These are phyloP conservation scores for Geosiphon pyriformis DNA, from an alignment of 192 early-diverging fungal species.

Conservation along the genomic window DNA sequence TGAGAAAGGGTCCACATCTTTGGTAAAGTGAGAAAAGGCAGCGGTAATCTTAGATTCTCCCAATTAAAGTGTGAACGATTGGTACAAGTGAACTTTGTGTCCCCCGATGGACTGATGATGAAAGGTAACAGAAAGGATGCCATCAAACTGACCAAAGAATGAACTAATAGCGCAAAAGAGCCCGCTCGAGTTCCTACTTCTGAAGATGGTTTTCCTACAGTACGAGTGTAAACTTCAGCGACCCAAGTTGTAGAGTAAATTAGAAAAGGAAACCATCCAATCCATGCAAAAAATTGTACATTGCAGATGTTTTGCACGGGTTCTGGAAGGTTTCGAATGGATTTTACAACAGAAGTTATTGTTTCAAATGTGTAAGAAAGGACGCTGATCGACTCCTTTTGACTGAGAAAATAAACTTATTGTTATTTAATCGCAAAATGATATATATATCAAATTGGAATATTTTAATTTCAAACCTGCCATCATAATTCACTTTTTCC, in stretches of 20 bases:
- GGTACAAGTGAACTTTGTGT: neutral
- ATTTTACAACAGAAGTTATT: conserved; percentile 29
- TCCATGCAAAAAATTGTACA: conserved; percentile 95
- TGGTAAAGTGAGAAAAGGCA: conserved; percentile 34
- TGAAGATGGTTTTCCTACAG: conserved; percentile 1
- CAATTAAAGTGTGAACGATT: conserved; percentile 9
- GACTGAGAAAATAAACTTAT: too few relatives aligned
- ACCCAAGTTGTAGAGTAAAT: conserved; percentile 66
- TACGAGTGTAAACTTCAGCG: conserved; percentile 42
- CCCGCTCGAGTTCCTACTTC: conserved; percentile 63
- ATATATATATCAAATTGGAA: conserved; percentile 11
- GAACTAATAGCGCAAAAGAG: conserved; percentile 78
- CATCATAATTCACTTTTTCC: conserved; percentile 41
- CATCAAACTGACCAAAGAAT: conserved; percentile 71
- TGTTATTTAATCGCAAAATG: too few relatives aligned
- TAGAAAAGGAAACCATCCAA: conserved; percentile 96
- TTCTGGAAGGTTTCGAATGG: conserved; percentile 61
- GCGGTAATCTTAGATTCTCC: conserved; percentile 21
- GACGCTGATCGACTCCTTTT: conserved; percentile 5
- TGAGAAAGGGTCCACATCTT: conserved; percentile 71
- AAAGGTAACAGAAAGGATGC: conserved; percentile 45
- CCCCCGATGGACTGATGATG: conserved; percentile 28
- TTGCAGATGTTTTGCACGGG: conserved; percentile 75
- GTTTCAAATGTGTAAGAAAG: conserved; percentile 23
- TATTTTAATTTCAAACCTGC: neutral